Evolutionary conservation across 192 early-diverging fungal species (phyloP).

Genomic region (Rhizophlyctis rosea): DNA sequence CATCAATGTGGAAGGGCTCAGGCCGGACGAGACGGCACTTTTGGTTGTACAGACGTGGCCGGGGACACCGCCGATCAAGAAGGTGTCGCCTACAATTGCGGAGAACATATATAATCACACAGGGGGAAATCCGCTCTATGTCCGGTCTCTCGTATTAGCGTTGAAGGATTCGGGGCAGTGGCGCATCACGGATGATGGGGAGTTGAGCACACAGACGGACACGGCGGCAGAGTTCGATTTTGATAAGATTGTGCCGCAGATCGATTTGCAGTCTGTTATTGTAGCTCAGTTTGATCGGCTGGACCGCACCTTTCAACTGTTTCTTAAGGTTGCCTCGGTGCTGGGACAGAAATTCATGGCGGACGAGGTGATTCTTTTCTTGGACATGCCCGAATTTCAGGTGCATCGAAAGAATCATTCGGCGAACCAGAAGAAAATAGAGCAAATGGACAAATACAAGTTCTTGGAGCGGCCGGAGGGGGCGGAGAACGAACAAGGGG

Average conservation of each 20-base stretch:
- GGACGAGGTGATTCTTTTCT: conserved; percentile 48
- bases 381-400: conserved; percentile 23
- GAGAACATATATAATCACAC: conserved; percentile 46
- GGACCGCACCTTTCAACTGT: conserved; percentile 48
- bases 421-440: conserved; percentile 20
- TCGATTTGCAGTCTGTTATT: conserved; percentile 47
- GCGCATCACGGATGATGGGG: conserved; percentile 28
- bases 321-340: conserved; percentile 52
- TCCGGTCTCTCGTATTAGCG: conserved; percentile 37
- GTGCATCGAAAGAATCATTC: conserved; percentile 15
- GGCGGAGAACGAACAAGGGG: not conserved
- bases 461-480: conserved; percentile 33
- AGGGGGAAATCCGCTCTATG: conserved; percentile 49
- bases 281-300: conserved; percentile 53
- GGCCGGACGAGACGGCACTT: conserved; percentile 34
- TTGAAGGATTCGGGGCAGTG: conserved; percentile 48
- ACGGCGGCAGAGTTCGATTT: conserved; percentile 41
- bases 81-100: conserved; percentile 25
- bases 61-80: conserved; percentile 20
- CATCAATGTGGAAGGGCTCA: conserved; percentile 34
- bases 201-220: conserved; percentile 20
- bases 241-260: conserved; percentile 40
- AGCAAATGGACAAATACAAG: conserved; percentile 47
- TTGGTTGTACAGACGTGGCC: conserved; percentile 39
- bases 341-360: conserved; percentile 47